Base-by-base conservation (phyloP, 176 grass and related monocot genomes). In the Triticum turgidum region DNA sequence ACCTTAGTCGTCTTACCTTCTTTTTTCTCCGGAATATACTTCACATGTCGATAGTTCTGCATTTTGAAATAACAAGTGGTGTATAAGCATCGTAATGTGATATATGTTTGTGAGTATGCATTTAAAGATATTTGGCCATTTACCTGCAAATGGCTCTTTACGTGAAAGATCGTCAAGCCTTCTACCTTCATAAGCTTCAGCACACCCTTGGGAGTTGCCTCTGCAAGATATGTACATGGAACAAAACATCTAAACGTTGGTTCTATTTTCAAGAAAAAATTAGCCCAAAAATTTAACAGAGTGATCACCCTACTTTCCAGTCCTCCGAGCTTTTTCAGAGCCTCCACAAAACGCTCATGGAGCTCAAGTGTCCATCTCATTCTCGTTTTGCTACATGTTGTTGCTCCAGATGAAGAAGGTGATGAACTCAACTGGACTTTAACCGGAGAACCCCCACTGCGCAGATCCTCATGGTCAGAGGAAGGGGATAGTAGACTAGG, bases 111-210 rank as follows among this genome's bases (percentile, higher is more conserved):
- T 13, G 21, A n/a, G 30, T 64, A 4, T 30, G 9, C 18, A 69
- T n/a, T 6, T 21, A 45, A 66, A 81, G 11, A 61, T 47, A 86
- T 39, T 84, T 65, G 47, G 65, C n/a, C 34, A 61, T 63, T n/a
- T 78, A 97, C 95, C 95, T 97, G 93, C 77, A 98, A 87, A 64
- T 98, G 95, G 89, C 95, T 98, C 89, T 98, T 98, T 89, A 98
- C 91, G 85, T 98, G 95, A 86, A 89, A 95, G 29, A 95, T 92
- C 34, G 95, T 98, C 79, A 98, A 88, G 72, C 91, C 89, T 65
- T 98, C 89, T 58, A 91, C 93, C 78, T 93, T 95, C 93, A 98
- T 95, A 80, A 95, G 89, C 67, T 95, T 98, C 68, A 98, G 73
- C 33, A 98, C 89, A 79, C 93, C 91, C 89, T 98, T 98, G 20